Evolutionary conservation across 441 rosid species (phyloP).

Genomic region (Gossypium aridum): DNA sequence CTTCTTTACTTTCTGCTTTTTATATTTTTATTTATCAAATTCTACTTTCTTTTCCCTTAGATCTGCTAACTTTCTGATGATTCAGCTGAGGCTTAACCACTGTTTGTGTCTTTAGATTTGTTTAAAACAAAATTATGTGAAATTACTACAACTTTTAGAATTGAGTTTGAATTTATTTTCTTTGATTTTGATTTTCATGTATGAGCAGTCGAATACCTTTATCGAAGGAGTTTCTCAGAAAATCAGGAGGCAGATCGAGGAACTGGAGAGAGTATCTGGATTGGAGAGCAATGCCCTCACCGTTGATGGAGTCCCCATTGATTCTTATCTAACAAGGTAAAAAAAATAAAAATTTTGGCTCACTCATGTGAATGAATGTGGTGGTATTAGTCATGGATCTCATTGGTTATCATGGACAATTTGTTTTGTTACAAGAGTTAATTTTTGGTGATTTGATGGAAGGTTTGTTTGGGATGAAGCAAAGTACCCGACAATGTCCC

Average conservation of each 20-base stretch:
- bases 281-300: conserved; percentile 77
- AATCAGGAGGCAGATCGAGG: conserved; percentile 97
- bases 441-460: conserved; percentile 20
- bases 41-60: not conserved
- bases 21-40: not conserved
- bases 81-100: not conserved
- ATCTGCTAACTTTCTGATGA: not conserved
- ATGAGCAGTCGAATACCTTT: conserved; percentile 75
- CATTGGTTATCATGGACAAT: not conserved
- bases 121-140: too few species aligned
- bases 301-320: conserved; percentile 93
- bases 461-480: conserved; percentile 99
- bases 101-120: too few species aligned
- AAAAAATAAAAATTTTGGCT: too few species aligned
- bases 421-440: not conserved
- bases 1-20: not conserved
- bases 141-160: not conserved
- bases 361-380: not conserved
- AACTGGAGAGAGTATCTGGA: conserved; percentile 79
- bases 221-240: conserved; percentile 91
- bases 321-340: conserved; percentile 93
- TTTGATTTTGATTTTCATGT: conserved; percentile 6
- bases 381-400: not conserved
- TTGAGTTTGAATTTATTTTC: not conserved
- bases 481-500: conserved; percentile 90